Percentiles rank a stretch among this genome's conserved stretches.
These are phyloP conservation scores for Amanita exitialis DNA, from an alignment of 768 basidiomycete species.

Conservation along the genomic window DNA sequence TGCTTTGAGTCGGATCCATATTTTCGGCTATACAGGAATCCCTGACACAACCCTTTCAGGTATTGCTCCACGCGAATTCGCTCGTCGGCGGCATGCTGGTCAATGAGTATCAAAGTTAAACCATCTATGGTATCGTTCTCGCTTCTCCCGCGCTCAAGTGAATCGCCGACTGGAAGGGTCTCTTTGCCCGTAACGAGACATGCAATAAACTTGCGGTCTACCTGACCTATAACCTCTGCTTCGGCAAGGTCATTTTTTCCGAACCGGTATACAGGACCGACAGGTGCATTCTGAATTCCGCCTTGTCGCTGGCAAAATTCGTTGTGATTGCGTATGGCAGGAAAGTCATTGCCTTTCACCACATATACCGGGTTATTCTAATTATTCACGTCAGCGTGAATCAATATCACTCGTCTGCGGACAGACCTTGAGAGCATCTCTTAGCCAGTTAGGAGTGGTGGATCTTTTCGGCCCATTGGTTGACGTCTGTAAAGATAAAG, in stretches of 20 bases:
- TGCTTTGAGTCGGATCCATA: slow-evolving; percentile 14
- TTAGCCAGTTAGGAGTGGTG: slow-evolving; percentile 53
- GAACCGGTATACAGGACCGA: slow-evolving; percentile 3
- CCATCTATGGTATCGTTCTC: slow-evolving; percentile 10
- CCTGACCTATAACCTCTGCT: slow-evolving; percentile 66
- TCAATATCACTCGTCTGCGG: background rate
- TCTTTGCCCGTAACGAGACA: slow-evolving; percentile 38
- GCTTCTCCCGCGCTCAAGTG: slow-evolving; percentile 5
- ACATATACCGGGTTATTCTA: slow-evolving; percentile 53
- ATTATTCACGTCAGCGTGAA: background rate
- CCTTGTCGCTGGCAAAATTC: slow-evolving; percentile 6
- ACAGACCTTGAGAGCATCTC: slow-evolving; percentile 45
- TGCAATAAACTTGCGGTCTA: slow-evolving; percentile 87
- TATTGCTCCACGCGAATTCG: slow-evolving; percentile 84
- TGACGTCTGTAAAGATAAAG: slow-evolving; percentile 10
- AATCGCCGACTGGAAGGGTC: slow-evolving; percentile 8
- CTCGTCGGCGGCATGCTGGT: slow-evolving; percentile 99
- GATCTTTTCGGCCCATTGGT: slow-evolving; percentile 8
- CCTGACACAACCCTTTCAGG: slow-evolving; percentile 62
- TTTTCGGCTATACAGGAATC: slow-evolving; percentile 41
- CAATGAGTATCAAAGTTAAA: slow-evolving; percentile 61
- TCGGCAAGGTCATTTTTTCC: slow-evolving; percentile 39
- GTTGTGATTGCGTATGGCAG: slow-evolving; percentile 5
- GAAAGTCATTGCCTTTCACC: slow-evolving; percentile 36
- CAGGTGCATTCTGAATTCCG: background rate